Evolutionary conservation across 495 filamentous ascomycete species (phyloP).

Genomic region (Podospora pseudopauciseta): DNA sequence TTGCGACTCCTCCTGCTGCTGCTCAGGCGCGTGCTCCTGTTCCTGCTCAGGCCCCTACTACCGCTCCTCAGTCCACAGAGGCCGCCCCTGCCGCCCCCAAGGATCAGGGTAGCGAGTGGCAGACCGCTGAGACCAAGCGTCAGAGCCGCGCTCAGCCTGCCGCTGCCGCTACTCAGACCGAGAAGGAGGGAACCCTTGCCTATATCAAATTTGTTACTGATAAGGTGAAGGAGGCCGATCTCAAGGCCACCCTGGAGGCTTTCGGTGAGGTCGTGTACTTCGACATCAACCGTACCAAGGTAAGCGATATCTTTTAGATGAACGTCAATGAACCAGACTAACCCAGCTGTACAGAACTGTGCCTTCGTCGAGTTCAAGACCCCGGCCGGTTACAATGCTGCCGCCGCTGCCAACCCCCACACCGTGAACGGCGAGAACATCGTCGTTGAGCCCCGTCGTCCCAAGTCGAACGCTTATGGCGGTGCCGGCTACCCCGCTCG

Average conservation of each 20-base stretch:
- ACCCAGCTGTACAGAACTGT: constrained; percentile 65
- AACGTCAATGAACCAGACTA: constrained; percentile 15
- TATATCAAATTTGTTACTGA: constrained; percentile 95
- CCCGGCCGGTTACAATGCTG: constrained; percentile 70
- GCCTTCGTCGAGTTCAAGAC: constrained; percentile 93
- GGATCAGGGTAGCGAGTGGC: constrained; percentile 62
- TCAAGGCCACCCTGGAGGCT: constrained; percentile 60
- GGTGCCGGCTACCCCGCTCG: constrained; percentile 61
- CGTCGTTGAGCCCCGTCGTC: constrained; percentile 81
- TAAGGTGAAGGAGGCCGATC: constrained; percentile 65
- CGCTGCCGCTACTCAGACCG: constrained; percentile 40
- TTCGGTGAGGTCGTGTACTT: constrained; percentile 82
- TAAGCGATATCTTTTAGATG: constrained; percentile 39
- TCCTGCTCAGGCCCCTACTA: constrained; percentile 30
- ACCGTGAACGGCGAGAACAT: constrained; percentile 75
- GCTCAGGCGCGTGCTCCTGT: constrained; percentile 29
- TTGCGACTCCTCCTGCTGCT: constrained; percentile 40
- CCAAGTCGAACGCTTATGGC: constrained; percentile 63
- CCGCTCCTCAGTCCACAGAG: constrained; percentile 39
- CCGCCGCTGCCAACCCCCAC: constrained; percentile 81
- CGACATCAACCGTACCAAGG: constrained; percentile 87
- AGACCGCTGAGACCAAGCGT: constrained; percentile 80
- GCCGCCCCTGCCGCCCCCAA: constrained; percentile 36
- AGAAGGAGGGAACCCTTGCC: constrained; percentile 67
- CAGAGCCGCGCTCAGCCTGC: constrained; percentile 63